Conservation (phyloP, 2,329 filamentous ascomycete genomes). For the Aspergillus candidus region DNA sequence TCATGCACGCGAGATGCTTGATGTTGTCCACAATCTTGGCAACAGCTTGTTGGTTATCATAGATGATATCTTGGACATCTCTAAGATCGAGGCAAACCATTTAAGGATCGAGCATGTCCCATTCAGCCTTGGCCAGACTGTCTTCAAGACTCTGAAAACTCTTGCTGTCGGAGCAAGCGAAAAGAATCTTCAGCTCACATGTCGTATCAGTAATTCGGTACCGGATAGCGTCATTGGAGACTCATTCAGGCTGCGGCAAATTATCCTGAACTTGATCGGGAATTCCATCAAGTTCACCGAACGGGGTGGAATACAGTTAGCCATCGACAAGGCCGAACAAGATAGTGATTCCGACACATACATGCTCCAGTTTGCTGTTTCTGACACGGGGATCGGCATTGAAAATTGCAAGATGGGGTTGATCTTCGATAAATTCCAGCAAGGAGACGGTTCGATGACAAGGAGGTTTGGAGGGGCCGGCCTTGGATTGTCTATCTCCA, state of each 20-base stretch:
- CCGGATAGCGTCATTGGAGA: conserved; percentile 91
- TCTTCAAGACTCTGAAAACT: conserved; percentile 90
- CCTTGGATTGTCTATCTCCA: conserved; percentile 88
- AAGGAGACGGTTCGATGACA: conserved; percentile 91
- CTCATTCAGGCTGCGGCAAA: conserved; percentile 86
- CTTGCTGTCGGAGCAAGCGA: too few relatives aligned
- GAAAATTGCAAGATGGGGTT: conserved; percentile 86
- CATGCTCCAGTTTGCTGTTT: too few relatives aligned
- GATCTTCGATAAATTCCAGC: conserved; percentile 97
- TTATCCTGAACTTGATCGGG: conserved; percentile 89
- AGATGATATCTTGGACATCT: conserved; percentile 64
- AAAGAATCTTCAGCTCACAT: too few relatives aligned
- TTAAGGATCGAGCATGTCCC: conserved; percentile 97
- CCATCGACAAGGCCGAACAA: too few relatives aligned
- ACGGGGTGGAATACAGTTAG: conserved; percentile 79
- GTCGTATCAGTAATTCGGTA: conserved; percentile 66
- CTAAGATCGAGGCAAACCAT: conserved; percentile 77
- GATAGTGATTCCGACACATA: too few relatives aligned
- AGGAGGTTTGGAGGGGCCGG: conserved; percentile 91
- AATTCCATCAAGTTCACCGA: conserved; percentile 98
- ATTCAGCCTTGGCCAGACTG: conserved; percentile 82
- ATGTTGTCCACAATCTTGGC: conserved; percentile 46
- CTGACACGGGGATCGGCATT: conserved; percentile 91
- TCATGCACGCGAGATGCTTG: conserved; percentile 87
- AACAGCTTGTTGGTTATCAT: conserved; percentile 93